Evolutionary conservation across 2,329 filamentous ascomycete species (phyloP).

Genomic region (Hymenoscyphus salicellus): DNA sequence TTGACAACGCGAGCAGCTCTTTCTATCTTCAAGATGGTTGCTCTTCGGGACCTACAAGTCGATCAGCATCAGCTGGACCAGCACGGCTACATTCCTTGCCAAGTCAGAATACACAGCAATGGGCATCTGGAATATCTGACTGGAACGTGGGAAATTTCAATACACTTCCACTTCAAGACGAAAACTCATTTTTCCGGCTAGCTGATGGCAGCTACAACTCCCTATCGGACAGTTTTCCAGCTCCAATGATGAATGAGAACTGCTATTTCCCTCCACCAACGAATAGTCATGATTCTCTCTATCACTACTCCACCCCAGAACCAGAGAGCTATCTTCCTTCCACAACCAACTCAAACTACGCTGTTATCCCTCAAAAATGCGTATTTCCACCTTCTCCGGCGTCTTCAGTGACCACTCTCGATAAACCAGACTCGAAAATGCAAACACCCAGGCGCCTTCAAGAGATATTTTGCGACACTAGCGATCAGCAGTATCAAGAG

Average conservation of each 20-base stretch:
- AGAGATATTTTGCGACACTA: not conserved
- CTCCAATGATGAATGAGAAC: constrained; percentile 1
- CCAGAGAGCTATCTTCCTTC: constrained; percentile 6
- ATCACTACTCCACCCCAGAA: constrained; percentile 11
- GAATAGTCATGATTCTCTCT: not conserved
- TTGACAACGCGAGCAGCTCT: constrained; percentile 2
- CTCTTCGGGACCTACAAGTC: constrained; percentile 8
- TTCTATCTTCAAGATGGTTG: constrained; percentile 5
- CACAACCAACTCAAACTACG: not conserved
- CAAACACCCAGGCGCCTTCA: constrained; percentile 9
- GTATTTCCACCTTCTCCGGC: constrained; percentile 11
- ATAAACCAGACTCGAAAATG: not conserved
- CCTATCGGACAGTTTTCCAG: not conserved
- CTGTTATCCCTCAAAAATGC: not conserved
- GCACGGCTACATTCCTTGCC: not conserved
- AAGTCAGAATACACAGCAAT: constrained; percentile 3
- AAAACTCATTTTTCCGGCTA: not conserved
- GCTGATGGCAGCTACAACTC: not conserved
- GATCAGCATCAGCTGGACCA: constrained; percentile 9
- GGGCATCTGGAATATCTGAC: constrained; percentile 3
- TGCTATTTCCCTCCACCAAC: constrained; percentile 1
- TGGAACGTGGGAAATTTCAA: constrained; percentile 10
- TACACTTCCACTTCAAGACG: constrained; percentile 1
- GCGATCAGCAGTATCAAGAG: not conserved
- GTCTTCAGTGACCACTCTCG: constrained; percentile 5